These are phyloP conservation scores for Leccinum subtestaceum DNA, from an alignment of 768 basidiomycete genomes.

Conservation along the genomic window DNA sequence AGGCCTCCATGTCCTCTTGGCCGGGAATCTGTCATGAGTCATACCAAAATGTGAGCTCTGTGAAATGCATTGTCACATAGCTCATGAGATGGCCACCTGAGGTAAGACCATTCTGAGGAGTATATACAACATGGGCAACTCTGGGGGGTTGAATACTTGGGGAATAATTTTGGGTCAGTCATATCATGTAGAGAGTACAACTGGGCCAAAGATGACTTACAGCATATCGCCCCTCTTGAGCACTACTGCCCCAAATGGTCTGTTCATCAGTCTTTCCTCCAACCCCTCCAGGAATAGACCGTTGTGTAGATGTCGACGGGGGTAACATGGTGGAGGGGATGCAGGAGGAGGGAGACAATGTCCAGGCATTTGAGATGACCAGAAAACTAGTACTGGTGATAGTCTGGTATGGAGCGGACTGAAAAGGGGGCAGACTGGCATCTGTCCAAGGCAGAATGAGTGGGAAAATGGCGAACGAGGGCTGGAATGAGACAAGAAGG, in stretches of 20 bases:
- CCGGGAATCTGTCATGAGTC: background rate
- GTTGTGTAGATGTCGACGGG: no score
- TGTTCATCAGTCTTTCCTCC: accelerated
- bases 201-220: background rate
- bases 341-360: no score
- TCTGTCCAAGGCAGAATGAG: no score
- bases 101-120: background rate
- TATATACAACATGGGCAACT: background rate
- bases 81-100: background rate
- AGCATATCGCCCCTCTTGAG: background rate
- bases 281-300: accelerated
- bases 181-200: no score
- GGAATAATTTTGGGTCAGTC: no score
- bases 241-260: background rate
- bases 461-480: no score
- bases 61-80: background rate
- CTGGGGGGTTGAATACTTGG: background rate
- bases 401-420: no score
- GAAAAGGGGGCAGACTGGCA: no score
- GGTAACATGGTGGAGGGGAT: no score
- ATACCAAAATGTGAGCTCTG: background rate
- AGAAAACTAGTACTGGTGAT: no score
- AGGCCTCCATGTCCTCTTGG: background rate
- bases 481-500: no score
- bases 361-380: no score